Base-by-base conservation (phyloP, 768 basidiomycete species). In the Tylopilus sp. region DNA sequence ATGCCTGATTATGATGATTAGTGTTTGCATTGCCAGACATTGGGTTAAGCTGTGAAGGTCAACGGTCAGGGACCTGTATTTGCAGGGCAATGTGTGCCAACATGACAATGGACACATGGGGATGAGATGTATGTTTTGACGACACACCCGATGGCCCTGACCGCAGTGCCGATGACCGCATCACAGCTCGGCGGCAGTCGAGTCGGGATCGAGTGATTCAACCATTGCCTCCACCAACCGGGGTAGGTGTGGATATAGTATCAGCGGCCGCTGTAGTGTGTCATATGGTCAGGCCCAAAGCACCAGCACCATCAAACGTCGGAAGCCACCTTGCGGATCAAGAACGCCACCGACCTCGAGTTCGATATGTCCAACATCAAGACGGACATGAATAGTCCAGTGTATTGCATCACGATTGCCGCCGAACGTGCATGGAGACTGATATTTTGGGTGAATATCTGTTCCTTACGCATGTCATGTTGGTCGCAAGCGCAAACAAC, bases 131-230 rank as follows among this genome's bases (percentile, higher is more conserved):
- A 98, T 90, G 88, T 92, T 61, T 86, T 85, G 11, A 98, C 97
- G n/a, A 98, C 86, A 61, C 93, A 87, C 25, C 91, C 89, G 22
- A 99, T 75, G 26, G 98, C 95, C 59, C 97, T 92, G 0, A 95
- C 98, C 0, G 93, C 95, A 0, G 92, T 82, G 53, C 95, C 91
- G 21, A 91, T 71, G 2, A 98, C 87, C 1, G 91, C 89, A 22
- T 98, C 94, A 42, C 86, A 79, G 63, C 81, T 80, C 5, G 79
- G n/a, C n/a, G n/a, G n/a, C 68, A 0, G 75, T 90, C 39, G 76
- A 84, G 65, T 91, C 94, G 17, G 97, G 97, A 70, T 99, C 95
- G 50, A 99, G 75, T 0, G 93, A 97, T 65, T 94, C 95, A 17
- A 98, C 94, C 1, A 98, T 93, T 1, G 95, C 93, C 65, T 98